These are phyloP conservation scores for Oryza meyeriana DNA, from an alignment of 176 grass and related monocot genomes.

Conservation along the genomic window DNA sequence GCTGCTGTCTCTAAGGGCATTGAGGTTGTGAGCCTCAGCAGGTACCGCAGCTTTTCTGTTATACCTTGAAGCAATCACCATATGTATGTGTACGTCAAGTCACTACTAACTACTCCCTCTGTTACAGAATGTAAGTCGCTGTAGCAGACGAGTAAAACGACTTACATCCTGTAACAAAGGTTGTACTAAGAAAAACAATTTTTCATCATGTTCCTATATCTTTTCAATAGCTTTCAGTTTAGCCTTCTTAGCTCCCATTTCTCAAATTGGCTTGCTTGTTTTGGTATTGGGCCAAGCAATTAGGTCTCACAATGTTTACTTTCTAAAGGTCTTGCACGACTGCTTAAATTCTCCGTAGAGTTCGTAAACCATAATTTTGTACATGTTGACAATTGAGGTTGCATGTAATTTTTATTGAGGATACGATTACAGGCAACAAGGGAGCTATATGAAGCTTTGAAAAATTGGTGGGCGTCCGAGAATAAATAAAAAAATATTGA, in stretches of 20 bases:
- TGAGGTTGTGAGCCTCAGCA: conserved; percentile 91
- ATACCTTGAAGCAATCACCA: not conserved
- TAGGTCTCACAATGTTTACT: not conserved
- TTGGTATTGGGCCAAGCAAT: not conserved
- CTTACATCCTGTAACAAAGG: no score
- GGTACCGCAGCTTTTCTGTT: conserved; percentile 33
- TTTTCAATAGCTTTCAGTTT: not conserved
- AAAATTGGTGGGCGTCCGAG: not conserved
- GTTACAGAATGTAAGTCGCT: no score
- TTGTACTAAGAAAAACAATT: not conserved
- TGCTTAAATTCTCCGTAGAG: not conserved
- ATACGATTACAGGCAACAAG: not conserved
- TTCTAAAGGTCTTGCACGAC: not conserved
- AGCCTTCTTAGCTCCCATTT: not conserved
- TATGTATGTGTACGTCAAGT: not conserved
- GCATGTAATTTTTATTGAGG: not conserved
- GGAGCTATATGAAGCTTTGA: not conserved
- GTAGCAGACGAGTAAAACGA: no score
- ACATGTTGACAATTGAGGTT: not conserved
- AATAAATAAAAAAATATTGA: not conserved
- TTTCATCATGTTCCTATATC: not conserved
- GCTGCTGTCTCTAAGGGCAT: conserved; percentile 80
- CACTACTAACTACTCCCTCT: no score
- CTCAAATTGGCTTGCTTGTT: not conserved
- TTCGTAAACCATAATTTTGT: not conserved